phyloP scores from a whole-genome alignment of 371 early-diverging fungal genomes.

The Fennellomyces sp. region DNA sequence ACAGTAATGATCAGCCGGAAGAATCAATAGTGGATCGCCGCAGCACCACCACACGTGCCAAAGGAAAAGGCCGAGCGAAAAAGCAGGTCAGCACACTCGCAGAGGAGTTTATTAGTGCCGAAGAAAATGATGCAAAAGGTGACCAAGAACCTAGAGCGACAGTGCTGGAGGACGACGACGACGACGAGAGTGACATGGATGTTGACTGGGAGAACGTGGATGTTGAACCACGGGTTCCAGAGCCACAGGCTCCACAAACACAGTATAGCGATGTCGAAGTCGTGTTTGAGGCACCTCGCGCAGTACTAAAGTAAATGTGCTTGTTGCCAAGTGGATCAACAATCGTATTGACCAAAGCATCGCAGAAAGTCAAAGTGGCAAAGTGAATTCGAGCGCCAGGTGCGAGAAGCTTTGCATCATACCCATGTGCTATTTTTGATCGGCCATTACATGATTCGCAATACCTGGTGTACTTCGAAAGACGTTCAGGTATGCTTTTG shows the following conservation, averaged over 20 bases:
- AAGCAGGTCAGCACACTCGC: background rate
- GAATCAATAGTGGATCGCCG: background rate
- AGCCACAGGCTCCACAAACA: background rate
- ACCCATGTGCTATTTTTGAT: conserved; percentile 34
- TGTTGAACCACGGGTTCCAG: conserved; percentile 1
- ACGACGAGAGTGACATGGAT: conserved; percentile 20
- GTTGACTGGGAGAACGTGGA: conserved; percentile 26
- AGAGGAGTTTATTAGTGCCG: background rate
- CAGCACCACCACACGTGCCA: background rate
- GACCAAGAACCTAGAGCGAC: background rate
- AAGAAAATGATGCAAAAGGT: background rate
- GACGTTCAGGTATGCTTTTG: conserved; percentile 45
- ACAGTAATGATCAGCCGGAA: background rate
- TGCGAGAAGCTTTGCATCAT: conserved; percentile 46
- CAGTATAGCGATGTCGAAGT: conserved; percentile 44
- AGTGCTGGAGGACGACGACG: conserved; percentile 8
- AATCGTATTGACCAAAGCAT: background rate
- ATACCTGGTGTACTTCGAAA: conserved; percentile 36
- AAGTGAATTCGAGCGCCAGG: conserved; percentile 28
- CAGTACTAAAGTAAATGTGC: conserved; percentile 29
- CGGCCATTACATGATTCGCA: conserved; percentile 43
- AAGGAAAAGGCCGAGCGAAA: background rate
- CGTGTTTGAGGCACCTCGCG: conserved; percentile 33
- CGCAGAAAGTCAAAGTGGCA: conserved; percentile 36
- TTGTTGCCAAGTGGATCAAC: background rate